Base-by-base conservation (phyloP, 306 rosid genomes). In the Vigna unguiculata region DNA sequence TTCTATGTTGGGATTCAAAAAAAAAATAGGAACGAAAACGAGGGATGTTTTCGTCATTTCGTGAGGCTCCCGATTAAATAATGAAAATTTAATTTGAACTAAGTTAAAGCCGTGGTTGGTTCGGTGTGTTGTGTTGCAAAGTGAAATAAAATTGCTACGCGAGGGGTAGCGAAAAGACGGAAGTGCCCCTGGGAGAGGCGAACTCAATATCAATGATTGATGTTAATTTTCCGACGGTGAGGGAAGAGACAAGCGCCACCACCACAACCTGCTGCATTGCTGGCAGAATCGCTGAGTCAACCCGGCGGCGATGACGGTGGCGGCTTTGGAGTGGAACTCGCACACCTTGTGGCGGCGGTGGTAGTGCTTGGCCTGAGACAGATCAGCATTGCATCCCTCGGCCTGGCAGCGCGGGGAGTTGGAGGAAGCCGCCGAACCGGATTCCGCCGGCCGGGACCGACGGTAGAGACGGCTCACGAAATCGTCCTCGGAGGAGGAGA, bases 281-380 rank as follows among this genome's bases (percentile, higher is more conserved):
- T 94, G 98, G 89, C 98, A 94, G 87, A 94, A 94, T 65, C 98
- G 93, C 92, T 94, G 98, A 82, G 98, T 94, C 87, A 94, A 76
- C 63, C 98, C 98, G 87, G 93, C 92, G 51, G 98, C 85, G 51
- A 94, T 82, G 83, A 94, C 98, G 53, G 95, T 90, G 80, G 98
- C 84, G 41, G 98, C 92, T 51, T 94, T 94, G 69, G 98, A 94
- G 87, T 94, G 98, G 74, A 87, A 92, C 86, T 94, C 98, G 80
- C 98, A 94, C 54, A 94, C 98, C 83, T 94, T 94, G 86, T 94
- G 98, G 47, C 98, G 95, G 9, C 97, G 96, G 85, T 94, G 97
- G 92, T 94, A 94, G 83, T 94, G 98, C 85, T 94, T 94, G 0
- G 97, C 90, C 70, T 90, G 91, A 0, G 96, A 86, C 77, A 94